A percentile compares a stretch with the other conserved stretches of the same genome.
These are phyloP conservation scores for Zea mays DNA, from an alignment of 176 grass and related monocot genomes.

Conservation along the genomic window DNA sequence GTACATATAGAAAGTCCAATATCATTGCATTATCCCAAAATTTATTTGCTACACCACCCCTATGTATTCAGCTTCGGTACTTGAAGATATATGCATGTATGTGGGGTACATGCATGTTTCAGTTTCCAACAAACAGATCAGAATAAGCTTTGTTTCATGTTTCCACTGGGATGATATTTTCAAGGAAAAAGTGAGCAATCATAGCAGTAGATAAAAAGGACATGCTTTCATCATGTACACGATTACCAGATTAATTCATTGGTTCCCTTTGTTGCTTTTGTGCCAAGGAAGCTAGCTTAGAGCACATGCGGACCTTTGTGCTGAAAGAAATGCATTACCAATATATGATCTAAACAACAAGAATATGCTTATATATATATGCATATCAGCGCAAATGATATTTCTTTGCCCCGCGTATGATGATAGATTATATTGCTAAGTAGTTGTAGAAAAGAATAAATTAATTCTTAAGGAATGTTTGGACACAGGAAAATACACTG, in stretches of 20 bases:
- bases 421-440: not conserved
- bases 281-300: constrained; percentile 54
- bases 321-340: constrained; percentile 12
- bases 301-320: constrained; percentile 35
- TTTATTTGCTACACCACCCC: not conserved
- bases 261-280: constrained; percentile 39
- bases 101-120: constrained; percentile 34
- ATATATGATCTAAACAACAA: not conserved
- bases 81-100: constrained; percentile 8
- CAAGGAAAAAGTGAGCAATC: constrained; percentile 40
- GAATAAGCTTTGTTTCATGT: constrained; percentile 20
- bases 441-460: not conserved
- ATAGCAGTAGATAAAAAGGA: constrained; percentile 57
- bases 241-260: constrained; percentile 42
- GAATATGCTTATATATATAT: not conserved
- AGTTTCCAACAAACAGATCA: not conserved
- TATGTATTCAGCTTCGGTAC: constrained; percentile 12
- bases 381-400: not conserved
- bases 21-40: constrained; percentile 2
- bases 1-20: not conserved
- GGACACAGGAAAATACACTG: not conserved
- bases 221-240: constrained; percentile 51
- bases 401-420: not conserved
- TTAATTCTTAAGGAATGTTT: too few species aligned
- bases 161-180: constrained; percentile 37